Evolutionary conservation across 2,329 filamentous ascomycete genomes (phyloP).

Genomic region (Sporothrix brasiliensis): DNA sequence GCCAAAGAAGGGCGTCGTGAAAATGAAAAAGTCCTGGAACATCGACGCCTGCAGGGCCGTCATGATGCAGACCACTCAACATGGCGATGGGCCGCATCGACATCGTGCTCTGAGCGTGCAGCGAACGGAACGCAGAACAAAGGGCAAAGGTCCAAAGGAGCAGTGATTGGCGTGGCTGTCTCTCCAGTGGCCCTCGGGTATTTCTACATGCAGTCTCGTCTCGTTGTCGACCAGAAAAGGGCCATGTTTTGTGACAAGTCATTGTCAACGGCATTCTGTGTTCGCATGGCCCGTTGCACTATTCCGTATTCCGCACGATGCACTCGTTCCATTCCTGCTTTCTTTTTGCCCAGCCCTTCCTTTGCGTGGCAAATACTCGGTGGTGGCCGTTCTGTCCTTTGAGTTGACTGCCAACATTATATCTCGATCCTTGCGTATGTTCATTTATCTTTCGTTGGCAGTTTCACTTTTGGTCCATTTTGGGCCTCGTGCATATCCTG

Average conservation of each 20-base stretch:
- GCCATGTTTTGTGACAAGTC: constrained; percentile 23
- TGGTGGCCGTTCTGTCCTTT: not conserved
- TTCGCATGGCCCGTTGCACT: constrained; percentile 4
- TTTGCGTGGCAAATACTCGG: not conserved
- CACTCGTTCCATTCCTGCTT: not conserved
- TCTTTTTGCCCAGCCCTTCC: constrained; percentile 1
- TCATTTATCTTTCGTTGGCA: not conserved
- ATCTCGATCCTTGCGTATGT: not conserved
- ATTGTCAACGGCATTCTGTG: constrained; percentile 4
- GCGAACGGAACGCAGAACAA: not conserved
- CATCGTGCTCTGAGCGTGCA: not conserved
- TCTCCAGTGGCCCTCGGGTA: not conserved
- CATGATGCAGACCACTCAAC: not conserved
- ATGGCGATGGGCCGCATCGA: not conserved
- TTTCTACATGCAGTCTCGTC: constrained; percentile 9
- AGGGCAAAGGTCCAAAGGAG: not conserved
- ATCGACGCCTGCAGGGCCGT: too few relatives aligned
- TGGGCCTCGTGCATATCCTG: constrained; percentile 22
- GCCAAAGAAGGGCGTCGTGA: not conserved
- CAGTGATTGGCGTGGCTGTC: not conserved
- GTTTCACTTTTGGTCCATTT: not conserved
- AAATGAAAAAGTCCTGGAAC: not conserved
- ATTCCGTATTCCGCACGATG: too few relatives aligned
- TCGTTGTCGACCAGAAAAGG: not conserved
- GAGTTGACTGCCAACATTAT: not conserved